phyloP scores from a whole-genome alignment of 768 basidiomycete genomes.

The Tricholoma saponaceum region DNA sequence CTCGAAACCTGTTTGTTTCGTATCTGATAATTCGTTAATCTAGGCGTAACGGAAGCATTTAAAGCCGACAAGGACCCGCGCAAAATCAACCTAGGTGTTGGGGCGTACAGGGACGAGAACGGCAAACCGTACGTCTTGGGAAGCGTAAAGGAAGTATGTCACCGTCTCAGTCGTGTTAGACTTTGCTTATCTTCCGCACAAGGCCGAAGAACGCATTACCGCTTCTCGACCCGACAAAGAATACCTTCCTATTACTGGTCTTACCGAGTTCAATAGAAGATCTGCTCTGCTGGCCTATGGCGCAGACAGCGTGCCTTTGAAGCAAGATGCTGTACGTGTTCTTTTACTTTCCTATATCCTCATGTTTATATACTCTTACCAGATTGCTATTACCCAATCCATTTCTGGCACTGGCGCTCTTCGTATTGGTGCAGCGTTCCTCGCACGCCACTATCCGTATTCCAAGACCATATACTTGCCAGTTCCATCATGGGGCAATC shows the following conservation, averaged over 20 bases:
- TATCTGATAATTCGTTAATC: not conserved
- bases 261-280: constrained; percentile 77
- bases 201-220: constrained; percentile 77
- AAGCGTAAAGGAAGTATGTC: constrained; percentile 76
- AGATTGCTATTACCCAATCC: constrained; percentile 88
- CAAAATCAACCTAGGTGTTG: constrained; percentile 98
- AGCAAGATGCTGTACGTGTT: constrained; percentile 62
- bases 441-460: constrained; percentile 84
- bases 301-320: constrained; percentile 67
- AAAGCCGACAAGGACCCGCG: constrained; percentile 89
- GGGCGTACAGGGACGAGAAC: constrained; percentile 89
- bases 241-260: constrained; percentile 94
- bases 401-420: constrained; percentile 98
- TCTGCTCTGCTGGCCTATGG: constrained; percentile 93
- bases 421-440: constrained; percentile 90
- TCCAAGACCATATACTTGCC: constrained; percentile 90
- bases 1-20: not conserved
- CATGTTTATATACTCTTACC: constrained; percentile 9
- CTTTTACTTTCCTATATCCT: not conserved
- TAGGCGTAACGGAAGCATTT: constrained; percentile 92
- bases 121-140: constrained; percentile 95
- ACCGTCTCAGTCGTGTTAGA: not conserved
- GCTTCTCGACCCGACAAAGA: constrained; percentile 82
- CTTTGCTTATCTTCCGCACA: constrained; percentile 7
- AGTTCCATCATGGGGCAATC: constrained; percentile 95